phyloP scores from a whole-genome alignment of 805 yeast species.

The Schwanniomyces vanrijiae region DNA sequence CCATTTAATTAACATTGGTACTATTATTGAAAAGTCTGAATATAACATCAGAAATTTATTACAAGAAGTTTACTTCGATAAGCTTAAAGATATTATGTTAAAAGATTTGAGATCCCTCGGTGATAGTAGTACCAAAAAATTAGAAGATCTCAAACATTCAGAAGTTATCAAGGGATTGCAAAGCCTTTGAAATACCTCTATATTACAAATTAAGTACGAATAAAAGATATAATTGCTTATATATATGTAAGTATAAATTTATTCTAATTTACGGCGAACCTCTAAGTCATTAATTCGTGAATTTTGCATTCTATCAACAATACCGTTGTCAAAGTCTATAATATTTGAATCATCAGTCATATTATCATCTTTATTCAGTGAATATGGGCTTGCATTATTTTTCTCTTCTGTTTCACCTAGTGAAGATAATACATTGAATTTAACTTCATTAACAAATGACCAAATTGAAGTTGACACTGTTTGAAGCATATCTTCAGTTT shows the following conservation, averaged over 20 bases:
- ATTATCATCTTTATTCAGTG: background rate
- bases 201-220: background rate
- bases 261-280: background rate
- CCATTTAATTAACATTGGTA: constrained; percentile 87
- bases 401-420: constrained; percentile 14
- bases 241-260: background rate
- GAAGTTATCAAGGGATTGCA: constrained; percentile 41
- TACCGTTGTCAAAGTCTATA: background rate
- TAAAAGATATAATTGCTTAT: background rate
- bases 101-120: constrained; percentile 43
- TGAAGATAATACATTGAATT: constrained; percentile 30
- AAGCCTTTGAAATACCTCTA: constrained; percentile 13
- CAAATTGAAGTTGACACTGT: constrained; percentile 41
- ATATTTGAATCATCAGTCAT: background rate
- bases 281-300: background rate
- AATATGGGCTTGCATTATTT: background rate
- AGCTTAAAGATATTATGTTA: constrained; percentile 79
- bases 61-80: constrained; percentile 94
- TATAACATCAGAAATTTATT: constrained; percentile 80
- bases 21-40: constrained; percentile 84
- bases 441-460: constrained; percentile 45
- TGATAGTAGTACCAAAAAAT: constrained; percentile 28
- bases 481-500: constrained; percentile 38
- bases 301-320: background rate
- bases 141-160: constrained; percentile 31